Evolutionary conservation across 441 rosid species (phyloP).

Genomic region (Gossypium davidsonii): DNA sequence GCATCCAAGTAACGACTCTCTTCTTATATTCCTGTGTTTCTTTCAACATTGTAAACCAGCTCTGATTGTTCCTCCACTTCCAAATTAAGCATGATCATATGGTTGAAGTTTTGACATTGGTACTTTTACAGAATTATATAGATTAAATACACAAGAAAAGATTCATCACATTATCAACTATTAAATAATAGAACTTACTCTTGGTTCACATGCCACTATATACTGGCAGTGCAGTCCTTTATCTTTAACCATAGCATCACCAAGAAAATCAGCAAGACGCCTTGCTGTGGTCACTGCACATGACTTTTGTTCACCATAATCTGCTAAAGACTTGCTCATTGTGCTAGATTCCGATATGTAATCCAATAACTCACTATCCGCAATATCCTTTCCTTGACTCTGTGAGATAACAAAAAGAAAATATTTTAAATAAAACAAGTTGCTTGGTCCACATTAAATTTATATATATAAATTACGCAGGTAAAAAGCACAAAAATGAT

Average conservation of each 20-base stretch:
- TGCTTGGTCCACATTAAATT: conserved; percentile 9
- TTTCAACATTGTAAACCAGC: background rate
- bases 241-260: conserved; percentile 93
- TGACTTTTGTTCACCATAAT: conserved; percentile 93
- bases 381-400: conserved; percentile 93
- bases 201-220: conserved; percentile 95
- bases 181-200: conserved; percentile 38
- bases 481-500: background rate
- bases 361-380: conserved; percentile 90
- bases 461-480: background rate
- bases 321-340: conserved; percentile 97
- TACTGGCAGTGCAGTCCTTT: conserved; percentile 98
- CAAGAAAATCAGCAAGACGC: conserved; percentile 95
- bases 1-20: background rate
- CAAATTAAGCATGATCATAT: conserved; percentile 10
- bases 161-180: background rate
- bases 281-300: conserved; percentile 99
- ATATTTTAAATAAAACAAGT: conserved; percentile 9
- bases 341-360: conserved; percentile 99
- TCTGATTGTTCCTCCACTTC: background rate
- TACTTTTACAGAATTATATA: background rate
- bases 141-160: background rate
- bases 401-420: conserved; percentile 29
- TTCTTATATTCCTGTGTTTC: background rate
- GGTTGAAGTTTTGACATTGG: background rate